Percentiles rank a stretch among this genome's conserved stretches.
phyloP scores from a whole-genome alignment of 495 filamentous ascomycete genomes.

The Lindgomyces ingoldianus region DNA sequence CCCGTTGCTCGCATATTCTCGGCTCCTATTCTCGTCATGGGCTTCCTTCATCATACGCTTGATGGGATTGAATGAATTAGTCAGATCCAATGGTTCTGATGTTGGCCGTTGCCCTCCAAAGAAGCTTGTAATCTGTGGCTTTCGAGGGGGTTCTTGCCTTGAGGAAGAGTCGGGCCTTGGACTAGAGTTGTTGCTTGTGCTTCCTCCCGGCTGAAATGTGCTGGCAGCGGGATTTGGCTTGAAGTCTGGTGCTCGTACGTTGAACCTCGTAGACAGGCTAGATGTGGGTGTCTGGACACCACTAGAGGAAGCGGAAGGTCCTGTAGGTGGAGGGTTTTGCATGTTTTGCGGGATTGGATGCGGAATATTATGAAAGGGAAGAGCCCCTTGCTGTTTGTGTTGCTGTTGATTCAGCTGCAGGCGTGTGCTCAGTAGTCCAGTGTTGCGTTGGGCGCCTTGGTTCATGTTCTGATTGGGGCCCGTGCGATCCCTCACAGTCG shows the following conservation, averaged over 20 bases:
- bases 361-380: slow-evolving; percentile 44
- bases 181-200: slow-evolving; percentile 63
- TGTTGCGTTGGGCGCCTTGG: slow-evolving; percentile 41
- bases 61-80: slow-evolving; percentile 70
- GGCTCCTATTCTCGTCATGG: slow-evolving; percentile 50
- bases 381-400: slow-evolving; percentile 47
- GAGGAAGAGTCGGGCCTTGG: slow-evolving; percentile 53
- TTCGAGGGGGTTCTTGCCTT: slow-evolving; percentile 53
- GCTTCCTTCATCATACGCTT: slow-evolving; percentile 67
- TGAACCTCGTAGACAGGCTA: slow-evolving; percentile 66
- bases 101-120: slow-evolving; percentile 58
- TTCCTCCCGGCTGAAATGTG: slow-evolving; percentile 72
- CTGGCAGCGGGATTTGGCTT: slow-evolving; percentile 76
- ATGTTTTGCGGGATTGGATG: slow-evolving; percentile 55
- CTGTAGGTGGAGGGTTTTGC: slow-evolving; percentile 51
- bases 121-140: slow-evolving; percentile 40
- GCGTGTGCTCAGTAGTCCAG: slow-evolving; percentile 49
- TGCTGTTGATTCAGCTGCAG: slow-evolving; percentile 59
- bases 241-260: slow-evolving; percentile 82
- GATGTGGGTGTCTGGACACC: slow-evolving; percentile 53
- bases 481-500: slow-evolving; percentile 28
- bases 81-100: slow-evolving; percentile 60
- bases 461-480: slow-evolving; percentile 50
- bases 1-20: slow-evolving; percentile 62
- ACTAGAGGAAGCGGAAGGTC: slow-evolving; percentile 51